Conservation (phyloP, 441 rosid species). For the Adansonia gregorii region DNA sequence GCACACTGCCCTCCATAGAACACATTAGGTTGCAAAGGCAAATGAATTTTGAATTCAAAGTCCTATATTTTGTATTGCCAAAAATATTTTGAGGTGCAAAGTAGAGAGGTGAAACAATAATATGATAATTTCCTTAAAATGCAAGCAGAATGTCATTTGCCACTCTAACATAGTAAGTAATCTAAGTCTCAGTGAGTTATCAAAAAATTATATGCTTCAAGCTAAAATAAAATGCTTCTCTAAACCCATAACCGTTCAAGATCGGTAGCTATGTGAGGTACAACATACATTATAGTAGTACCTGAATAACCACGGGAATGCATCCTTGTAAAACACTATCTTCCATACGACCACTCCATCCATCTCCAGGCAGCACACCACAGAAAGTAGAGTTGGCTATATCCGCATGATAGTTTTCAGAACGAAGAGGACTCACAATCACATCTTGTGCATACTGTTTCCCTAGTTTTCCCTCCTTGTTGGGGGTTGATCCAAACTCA, state of each 20-base stretch:
- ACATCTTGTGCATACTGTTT: conserved; percentile 82
- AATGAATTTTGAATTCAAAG: neutral
- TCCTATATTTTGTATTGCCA: neutral
- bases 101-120: neutral
- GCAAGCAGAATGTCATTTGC: conserved; percentile 6
- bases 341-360: conserved; percentile 99
- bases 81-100: neutral
- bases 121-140: neutral
- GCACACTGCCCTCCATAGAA: neutral
- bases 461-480: conserved; percentile 90
- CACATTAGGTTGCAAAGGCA: neutral
- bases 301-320: conserved; percentile 83
- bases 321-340: conserved; percentile 96
- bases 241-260: neutral
- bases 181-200: neutral
- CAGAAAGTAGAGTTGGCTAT: conserved; percentile 85
- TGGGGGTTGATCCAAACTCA: conserved; percentile 93
- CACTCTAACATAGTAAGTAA: neutral
- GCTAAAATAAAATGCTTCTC: neutral
- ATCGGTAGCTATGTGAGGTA: neutral
- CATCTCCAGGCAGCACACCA: conserved; percentile 97
- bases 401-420: conserved; percentile 66
- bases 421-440: conserved; percentile 65
- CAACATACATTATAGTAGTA: neutral
- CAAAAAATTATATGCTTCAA: neutral